Conservation (phyloP, 2,329 filamentous ascomycete genomes). For the Fonsecaea pedrosoi region DNA sequence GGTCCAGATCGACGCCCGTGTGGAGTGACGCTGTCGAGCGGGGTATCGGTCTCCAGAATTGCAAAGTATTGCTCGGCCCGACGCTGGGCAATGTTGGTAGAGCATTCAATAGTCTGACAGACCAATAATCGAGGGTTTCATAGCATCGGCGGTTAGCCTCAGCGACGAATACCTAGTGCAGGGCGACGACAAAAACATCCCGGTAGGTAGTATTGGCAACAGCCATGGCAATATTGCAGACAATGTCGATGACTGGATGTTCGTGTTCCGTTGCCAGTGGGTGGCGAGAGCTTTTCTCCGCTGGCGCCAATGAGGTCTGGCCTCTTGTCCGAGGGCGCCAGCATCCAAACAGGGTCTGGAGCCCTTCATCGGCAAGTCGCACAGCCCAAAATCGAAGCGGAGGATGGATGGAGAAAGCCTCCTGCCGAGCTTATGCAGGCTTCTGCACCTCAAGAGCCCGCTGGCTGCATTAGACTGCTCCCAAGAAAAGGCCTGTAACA, state of each 20-base stretch:
- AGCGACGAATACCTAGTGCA: neutral
- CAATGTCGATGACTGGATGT: constrained; percentile 4
- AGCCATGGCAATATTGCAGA: neutral
- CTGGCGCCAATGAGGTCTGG: constrained; percentile 12
- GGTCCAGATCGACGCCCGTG: constrained; percentile 6
- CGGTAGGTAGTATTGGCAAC: neutral
- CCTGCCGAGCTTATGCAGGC: constrained; percentile 18
- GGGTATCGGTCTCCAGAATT: constrained; percentile 12
- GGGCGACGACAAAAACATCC: constrained; percentile 9
- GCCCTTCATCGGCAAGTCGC: constrained; percentile 11
- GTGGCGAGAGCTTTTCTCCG: constrained; percentile 6
- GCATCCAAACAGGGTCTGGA: constrained; percentile 12
- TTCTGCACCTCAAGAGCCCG: constrained; percentile 15
- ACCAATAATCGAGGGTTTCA: constrained; percentile 3
- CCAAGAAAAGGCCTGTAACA: constrained; percentile 7
- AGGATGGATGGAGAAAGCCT: constrained; percentile 10
- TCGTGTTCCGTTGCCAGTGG: constrained; percentile 11
- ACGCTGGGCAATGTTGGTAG: constrained; percentile 3
- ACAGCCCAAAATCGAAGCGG: constrained; percentile 18
- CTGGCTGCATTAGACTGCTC: constrained; percentile 22
- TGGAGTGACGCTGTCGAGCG: neutral
- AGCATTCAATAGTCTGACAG: constrained; percentile 1
- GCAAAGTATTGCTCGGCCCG: constrained; percentile 21
- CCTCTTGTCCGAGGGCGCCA: constrained; percentile 8
- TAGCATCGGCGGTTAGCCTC: neutral